phyloP scores from a whole-genome alignment of 768 basidiomycete species.

The Mycena pura region DNA sequence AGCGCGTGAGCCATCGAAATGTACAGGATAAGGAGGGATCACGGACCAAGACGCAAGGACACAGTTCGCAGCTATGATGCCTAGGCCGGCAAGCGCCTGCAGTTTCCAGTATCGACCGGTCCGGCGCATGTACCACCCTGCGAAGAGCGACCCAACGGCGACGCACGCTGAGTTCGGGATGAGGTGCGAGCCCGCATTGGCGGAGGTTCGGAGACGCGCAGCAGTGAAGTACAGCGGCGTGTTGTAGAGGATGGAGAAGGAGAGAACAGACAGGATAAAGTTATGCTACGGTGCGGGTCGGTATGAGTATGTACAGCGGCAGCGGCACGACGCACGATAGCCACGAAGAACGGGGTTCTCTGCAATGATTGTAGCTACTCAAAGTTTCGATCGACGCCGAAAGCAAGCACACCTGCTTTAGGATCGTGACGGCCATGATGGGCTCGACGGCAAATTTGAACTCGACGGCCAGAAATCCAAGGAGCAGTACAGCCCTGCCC shows the following conservation, averaged over 20 bases:
- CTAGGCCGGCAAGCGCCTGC: constrained; percentile 14
- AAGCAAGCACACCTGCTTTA: constrained; percentile 43
- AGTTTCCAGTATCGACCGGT: constrained; percentile 28
- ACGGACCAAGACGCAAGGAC: constrained; percentile 14
- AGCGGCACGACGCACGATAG: constrained; percentile 8
- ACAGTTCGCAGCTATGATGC: constrained; percentile 16
- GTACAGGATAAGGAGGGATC: background rate
- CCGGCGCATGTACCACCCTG: constrained; percentile 58
- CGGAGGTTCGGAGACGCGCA: constrained; percentile 58
- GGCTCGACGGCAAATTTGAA: constrained; percentile 62
- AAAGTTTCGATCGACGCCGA: constrained; percentile 48
- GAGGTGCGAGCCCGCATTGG: constrained; percentile 65
- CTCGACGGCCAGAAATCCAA: constrained; percentile 68
- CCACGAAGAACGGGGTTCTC: constrained; percentile 56
- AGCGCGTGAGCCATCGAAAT: background rate
- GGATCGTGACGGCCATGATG: constrained; percentile 61
- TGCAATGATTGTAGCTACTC: constrained; percentile 43
- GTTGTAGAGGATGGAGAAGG: constrained; percentile 59
- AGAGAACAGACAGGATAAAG: constrained; percentile 12
- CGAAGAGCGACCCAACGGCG: constrained; percentile 66
- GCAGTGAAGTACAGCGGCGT: constrained; percentile 71
- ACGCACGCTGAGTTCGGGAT: constrained; percentile 71
- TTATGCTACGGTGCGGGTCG: no score
- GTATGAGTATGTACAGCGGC: no score
- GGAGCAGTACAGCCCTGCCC: constrained; percentile 47